phyloP scores from a whole-genome alignment of 805 yeast genomes.

The Wickerhamiella nectarea region DNA sequence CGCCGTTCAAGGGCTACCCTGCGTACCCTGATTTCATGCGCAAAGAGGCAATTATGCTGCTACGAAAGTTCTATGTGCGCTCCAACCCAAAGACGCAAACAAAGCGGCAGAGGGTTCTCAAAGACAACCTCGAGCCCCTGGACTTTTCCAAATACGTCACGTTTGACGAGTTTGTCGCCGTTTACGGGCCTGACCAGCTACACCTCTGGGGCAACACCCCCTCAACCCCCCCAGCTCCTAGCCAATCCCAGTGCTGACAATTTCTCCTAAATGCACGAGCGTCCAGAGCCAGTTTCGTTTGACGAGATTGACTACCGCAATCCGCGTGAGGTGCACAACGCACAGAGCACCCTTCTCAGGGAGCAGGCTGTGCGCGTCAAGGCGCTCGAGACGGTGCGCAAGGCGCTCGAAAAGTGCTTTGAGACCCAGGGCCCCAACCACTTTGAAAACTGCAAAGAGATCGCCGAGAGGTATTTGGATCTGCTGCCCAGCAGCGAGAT shows the following conservation, averaged over 20 bases:
- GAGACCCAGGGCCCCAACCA: slow-evolving; percentile 50
- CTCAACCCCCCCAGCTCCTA: not conserved
- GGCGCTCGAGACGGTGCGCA: slow-evolving; percentile 53
- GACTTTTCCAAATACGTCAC: slow-evolving; percentile 42
- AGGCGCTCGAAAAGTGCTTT: slow-evolving; percentile 62
- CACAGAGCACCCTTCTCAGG: slow-evolving; percentile 65
- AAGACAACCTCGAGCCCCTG: slow-evolving; percentile 42
- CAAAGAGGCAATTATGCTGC: slow-evolving; percentile 67
- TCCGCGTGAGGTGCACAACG: slow-evolving; percentile 45
- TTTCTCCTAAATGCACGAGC: slow-evolving; percentile 20
- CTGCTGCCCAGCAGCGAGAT: slow-evolving; percentile 57
- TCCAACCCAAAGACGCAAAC: slow-evolving; percentile 79
- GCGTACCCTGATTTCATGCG: slow-evolving; percentile 68
- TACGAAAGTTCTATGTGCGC: slow-evolving; percentile 71
- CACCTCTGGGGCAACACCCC: slow-evolving; percentile 14
- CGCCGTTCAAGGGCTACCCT: slow-evolving; percentile 27
- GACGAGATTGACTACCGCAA: slow-evolving; percentile 70
- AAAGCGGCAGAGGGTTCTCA: slow-evolving; percentile 42
- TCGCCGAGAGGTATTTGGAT: slow-evolving; percentile 54
- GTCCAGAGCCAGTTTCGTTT: slow-evolving; percentile 62
- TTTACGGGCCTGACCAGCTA: slow-evolving; percentile 35
- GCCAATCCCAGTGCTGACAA: not conserved
- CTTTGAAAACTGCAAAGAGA: slow-evolving; percentile 65
- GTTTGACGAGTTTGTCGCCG: slow-evolving; percentile 34
- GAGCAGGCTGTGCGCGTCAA: slow-evolving; percentile 67